A percentile compares a stretch with the other conserved stretches of the same genome.
Evolutionary conservation across 78 protist genomes (phyloP).

Genomic region (Diacronema lutheri): DNA sequence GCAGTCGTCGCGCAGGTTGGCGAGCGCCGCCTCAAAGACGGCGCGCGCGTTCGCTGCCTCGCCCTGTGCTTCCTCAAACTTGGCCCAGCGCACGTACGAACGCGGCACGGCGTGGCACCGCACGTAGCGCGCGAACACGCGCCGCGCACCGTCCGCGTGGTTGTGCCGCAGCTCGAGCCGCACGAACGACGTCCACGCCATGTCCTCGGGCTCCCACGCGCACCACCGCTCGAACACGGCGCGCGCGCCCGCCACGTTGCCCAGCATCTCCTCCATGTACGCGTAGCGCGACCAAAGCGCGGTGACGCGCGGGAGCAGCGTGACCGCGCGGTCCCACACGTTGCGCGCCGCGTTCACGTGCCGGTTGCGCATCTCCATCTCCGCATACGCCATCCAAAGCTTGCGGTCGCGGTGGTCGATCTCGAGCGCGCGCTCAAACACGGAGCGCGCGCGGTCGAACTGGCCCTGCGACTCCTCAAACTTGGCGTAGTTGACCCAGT

Average conservation of each 20-base stretch:
- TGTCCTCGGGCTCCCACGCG: conserved; percentile 77
- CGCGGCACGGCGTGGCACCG: background rate
- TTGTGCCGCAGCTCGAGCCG: conserved; percentile 67
- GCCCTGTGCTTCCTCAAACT: conserved; percentile 77
- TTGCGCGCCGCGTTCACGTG: conserved; percentile 93
- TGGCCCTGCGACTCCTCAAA: conserved; percentile 17
- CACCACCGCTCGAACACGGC: conserved; percentile 96
- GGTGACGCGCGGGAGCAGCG: conserved; percentile 85
- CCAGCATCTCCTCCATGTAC: conserved; percentile 94
- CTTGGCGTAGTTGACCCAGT: conserved; percentile 82
- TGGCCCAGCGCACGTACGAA: conserved; percentile 86
- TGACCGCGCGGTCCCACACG: conserved; percentile 93
- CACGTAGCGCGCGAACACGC: conserved; percentile 14
- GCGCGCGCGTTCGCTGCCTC: conserved; percentile 43
- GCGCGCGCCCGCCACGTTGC: conserved; percentile 81
- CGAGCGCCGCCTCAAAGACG: conserved; percentile 76
- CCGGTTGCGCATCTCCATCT: conserved; percentile 91
- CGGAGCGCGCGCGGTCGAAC: conserved; percentile 71
- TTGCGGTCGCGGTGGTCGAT: conserved; percentile 48
- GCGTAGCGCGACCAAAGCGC: conserved; percentile 90
- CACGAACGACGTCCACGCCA: conserved; percentile 87
- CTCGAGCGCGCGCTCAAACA: conserved; percentile 91
- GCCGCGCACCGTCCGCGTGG: conserved; percentile 68
- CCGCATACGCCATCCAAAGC: conserved; percentile 91
- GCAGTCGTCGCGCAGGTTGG: conserved; percentile 23